Evolutionary conservation across 345 rosid species (phyloP).

Genomic region (Pistacia vera): DNA sequence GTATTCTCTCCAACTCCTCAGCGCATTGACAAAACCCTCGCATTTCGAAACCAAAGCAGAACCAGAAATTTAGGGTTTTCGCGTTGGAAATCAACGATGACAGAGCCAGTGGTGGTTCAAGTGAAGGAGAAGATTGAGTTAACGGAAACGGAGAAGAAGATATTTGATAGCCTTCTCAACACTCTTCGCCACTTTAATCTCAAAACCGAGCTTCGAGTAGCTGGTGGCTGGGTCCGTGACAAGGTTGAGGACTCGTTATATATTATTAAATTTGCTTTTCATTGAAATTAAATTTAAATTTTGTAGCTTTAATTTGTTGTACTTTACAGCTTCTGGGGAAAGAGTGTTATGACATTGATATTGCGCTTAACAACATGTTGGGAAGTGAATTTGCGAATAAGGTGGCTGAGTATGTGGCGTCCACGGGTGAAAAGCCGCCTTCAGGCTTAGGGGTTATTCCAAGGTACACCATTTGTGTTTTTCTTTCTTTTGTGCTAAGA

Average conservation of each 20-base stretch:
- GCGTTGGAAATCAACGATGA: constrained; percentile 31
- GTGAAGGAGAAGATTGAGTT: constrained; percentile 65
- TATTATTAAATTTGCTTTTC: not conserved
- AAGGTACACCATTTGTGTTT: constrained; percentile 36
- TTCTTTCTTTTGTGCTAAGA: not conserved
- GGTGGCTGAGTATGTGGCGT: constrained; percentile 63
- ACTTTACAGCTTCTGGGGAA: constrained; percentile 80
- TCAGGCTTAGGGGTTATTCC: constrained; percentile 72
- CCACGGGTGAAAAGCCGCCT: constrained; percentile 59
- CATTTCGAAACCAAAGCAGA: constrained; percentile 19
- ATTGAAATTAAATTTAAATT: not conserved
- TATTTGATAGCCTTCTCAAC: constrained; percentile 70
- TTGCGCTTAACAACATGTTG: constrained; percentile 81
- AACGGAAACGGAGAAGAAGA: constrained; percentile 60
- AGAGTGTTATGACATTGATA: constrained; percentile 88
- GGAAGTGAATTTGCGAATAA: constrained; percentile 84
- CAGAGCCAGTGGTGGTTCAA: constrained; percentile 27
- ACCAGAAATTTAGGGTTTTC: constrained; percentile 7
- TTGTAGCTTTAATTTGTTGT: not conserved
- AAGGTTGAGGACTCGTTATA: constrained; percentile 49
- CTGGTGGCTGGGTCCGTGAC: constrained; percentile 99
- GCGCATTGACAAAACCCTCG: not conserved
- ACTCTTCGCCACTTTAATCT: constrained; percentile 68
- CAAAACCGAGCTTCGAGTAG: constrained; percentile 83
- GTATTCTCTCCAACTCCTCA: constrained; percentile 20